Evolutionary conservation across 352 stramenopile genomes (phyloP), one percentile per base, ranked within the genome.

Genomic region (Phytopythium oedochilum): DNA sequence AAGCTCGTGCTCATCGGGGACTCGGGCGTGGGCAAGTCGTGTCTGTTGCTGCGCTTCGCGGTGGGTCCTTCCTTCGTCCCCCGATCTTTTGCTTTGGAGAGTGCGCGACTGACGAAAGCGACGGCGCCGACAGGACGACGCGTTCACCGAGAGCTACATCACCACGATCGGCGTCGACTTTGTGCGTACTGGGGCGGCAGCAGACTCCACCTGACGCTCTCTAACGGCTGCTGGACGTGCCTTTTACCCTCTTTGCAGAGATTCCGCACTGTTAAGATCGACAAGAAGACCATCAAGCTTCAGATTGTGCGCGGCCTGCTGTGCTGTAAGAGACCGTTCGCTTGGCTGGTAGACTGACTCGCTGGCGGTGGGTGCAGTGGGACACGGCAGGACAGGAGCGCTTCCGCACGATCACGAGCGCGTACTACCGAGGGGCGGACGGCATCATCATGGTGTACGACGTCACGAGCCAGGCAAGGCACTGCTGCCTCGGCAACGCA

Each of bases 381-480:
- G 97, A 99, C 67, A 99, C 97, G 9, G 96, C 97, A n/a, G 96
- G 97, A 7, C 96, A 99, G 83, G 96, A 99, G 75, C 94, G 96
- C 46, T 99, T 99, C 76, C 96, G 96, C 45, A 99, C 96, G 20
- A 99, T 99, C 61, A 99, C 97, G 38, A 98, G 92, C 53, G 96
- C 95, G 12, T 99, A 99, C 71, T 99, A 99, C 66, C 92, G 97
- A 60, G 97, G 97, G 44, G 97, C 97, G 7, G 94, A 99, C 71
- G 97, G 97, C 31, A 99, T 99, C 65, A 90, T 97, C 53, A 89
- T 97, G 70, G 89, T 99, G n/a, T 99, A 99, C 73, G 97, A 99
- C 61, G 95, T 99, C 17, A 99, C 97, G 20, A 97, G 98, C 67
- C 83, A 93, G 66, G 82, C 88, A 57, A 22, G 48, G 25, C 0